These are phyloP conservation scores for Colletotrichum sp. DNA, from an alignment of 2,329 filamentous ascomycete species.

Conservation along the genomic window DNA sequence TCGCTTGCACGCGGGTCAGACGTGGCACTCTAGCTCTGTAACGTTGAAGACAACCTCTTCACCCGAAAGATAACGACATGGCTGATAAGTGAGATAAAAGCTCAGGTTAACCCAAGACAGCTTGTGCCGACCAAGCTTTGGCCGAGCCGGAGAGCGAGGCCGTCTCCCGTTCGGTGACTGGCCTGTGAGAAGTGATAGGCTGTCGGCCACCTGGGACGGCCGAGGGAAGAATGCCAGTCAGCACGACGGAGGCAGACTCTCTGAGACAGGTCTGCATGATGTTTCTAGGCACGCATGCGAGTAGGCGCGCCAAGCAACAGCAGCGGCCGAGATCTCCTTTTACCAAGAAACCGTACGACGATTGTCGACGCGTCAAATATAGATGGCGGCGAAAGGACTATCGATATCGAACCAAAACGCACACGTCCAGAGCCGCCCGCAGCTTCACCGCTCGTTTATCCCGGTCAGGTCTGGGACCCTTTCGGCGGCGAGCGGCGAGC, in stretches of 20 bases:
- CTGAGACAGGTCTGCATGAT: background rate
- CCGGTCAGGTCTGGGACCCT: background rate
- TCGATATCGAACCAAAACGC: background rate
- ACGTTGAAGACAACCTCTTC: background rate
- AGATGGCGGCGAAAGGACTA: background rate
- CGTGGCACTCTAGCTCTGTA: background rate
- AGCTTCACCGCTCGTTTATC: conserved; percentile 5
- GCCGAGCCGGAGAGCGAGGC: background rate
- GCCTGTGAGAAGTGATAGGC: background rate
- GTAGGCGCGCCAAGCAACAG: background rate
- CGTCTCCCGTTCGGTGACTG: background rate
- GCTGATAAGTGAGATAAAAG: background rate
- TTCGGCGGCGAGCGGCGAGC: background rate
- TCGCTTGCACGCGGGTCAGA: background rate
- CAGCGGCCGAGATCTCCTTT: background rate
- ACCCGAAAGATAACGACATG: background rate
- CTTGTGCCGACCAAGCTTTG: background rate
- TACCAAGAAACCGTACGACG: background rate
- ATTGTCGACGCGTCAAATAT: background rate
- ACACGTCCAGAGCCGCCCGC: background rate
- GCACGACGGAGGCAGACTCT: background rate
- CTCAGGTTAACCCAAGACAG: background rate
- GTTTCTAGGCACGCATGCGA: background rate
- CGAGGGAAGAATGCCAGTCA: background rate
- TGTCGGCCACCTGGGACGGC: background rate